Evolutionary conservation across 768 basidiomycete genomes (phyloP), one percentile per base, ranked within the genome.

Genomic region (Pholiota conissans): DNA sequence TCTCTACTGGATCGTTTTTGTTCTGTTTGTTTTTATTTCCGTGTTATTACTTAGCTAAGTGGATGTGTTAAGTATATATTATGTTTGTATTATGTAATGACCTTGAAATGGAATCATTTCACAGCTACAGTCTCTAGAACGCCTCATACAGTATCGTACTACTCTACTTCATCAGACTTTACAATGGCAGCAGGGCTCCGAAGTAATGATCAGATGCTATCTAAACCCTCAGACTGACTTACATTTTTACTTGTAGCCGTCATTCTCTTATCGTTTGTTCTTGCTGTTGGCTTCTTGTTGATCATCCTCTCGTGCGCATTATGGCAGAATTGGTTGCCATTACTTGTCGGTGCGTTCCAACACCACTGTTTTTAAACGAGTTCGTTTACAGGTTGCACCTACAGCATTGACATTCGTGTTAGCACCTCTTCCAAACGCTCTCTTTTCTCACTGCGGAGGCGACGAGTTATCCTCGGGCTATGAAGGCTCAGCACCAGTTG

Each of bases 241-340:
- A n/a, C 55, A 35, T 42, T n/a, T 20, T 46, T 16, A 32, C 39
- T 29, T 49, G 48, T 69, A 98, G 95, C 94, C 68, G 95, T 98
- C 62, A 95, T 98, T 65, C 81, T 98, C 52, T 87, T 99, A 46
- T 95, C 97, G 1, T 98, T 99, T 75, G 93, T 98, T 52, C 88
- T 99, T 49, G 97, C 97, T 5, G 83, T 96, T 14, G 97, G 97
- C n/a, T 99, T 99, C 78, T 77, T 99, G 57, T 84, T 98, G 68
- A 92, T 98, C 68, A 99, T 99, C 71, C 87, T 99, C 22, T 93
- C 93, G 1, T 98, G 97, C 70, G 97, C 97, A 6, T 77, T 98
- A 28, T 98, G 90, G 89, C 76, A 85, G 13, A 99, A 99, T 71
- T 99, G 97, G 97, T 80, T 98, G 20, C 97, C 97, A 30, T 80